Base-by-base conservation (phyloP, 1,284 basidiomycete genomes). In the Ceratobasidium theobromae region DNA sequence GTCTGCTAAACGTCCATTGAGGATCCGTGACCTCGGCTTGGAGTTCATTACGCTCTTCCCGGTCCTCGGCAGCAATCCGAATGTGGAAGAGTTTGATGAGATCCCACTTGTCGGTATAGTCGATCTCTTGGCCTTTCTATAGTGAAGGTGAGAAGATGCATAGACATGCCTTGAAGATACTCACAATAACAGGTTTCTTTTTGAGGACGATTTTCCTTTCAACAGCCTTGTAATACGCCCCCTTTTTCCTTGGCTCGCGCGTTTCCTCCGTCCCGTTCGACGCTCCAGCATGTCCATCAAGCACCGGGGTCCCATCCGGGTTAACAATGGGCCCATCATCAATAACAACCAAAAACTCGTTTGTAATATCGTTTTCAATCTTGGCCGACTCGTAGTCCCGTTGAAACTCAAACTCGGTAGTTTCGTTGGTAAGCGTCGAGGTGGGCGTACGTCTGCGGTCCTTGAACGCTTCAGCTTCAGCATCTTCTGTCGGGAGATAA, bases 151-250 rank as follows among this genome's bases (percentile, higher is more conserved):
- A 40, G 45, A 51, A 18, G 25, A 4, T 16, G 57, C 25, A 27
- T 11, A 28, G 21, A 32, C 18, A 23, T 35, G 21, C 28, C 8
- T 12, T 8, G 23, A 21, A 12, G 30, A 67, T 25, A 75, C 85
- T 75, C 70, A 92, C 91, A 75, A 88, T 89, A 18, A 82, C 83
- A 12, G 92, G 83, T 74, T 88, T 91, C 80, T 93, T 94, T 76
- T 93, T 91, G 52, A 95, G 78, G 21, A 86, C 79, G 82, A 93
- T 92, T 75, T 92, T 92, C 67, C 89, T 85, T 74, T 88, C 86
- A 67, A 95, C 90, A 73, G 88, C 87, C 77, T 93, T 93, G 79
- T 92, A 94, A 75, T 91, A 93, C 0, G 87, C 93, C 16, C 88
- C 91, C 71, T 84, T 85, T 35, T 75, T 75, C 66, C 81, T 74